Evolutionary conservation across 1,139 yeast species (phyloP), one percentile per base, ranked within the genome.

Genomic region (Diutina pseudorugosa): DNA sequence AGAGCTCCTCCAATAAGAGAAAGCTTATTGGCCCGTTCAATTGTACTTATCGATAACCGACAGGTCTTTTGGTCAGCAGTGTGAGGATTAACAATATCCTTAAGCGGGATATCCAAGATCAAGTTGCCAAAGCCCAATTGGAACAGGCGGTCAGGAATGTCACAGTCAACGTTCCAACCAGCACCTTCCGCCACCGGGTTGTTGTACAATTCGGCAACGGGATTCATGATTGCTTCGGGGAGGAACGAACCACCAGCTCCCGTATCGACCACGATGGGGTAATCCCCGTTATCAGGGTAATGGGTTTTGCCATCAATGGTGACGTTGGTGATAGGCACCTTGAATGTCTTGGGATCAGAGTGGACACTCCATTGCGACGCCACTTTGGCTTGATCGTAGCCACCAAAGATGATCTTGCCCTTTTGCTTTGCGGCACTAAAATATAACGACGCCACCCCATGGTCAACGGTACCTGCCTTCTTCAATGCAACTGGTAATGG

Each of bases 91-190:
- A 25, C 9, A 27, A 59, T 53, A 9, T 52, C 55, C 25, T 51
- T 21, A 11, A 50, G 45, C 1, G 60, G 57, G 27, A 57, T 57
- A 18, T 53, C 47, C 27, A 58, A 55, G 14, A 51, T 45, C 23
- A 53, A 52, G n/a, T 53, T 54, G 18, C 45, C 53, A 20, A 53
- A 33, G 21, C 23, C 14, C 25, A 51, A 7, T 36, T 43, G 42
- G 16, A 53, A 12, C 47, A 20, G 41, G n/a, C 41, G 12, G 41
- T 45, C 49, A 12, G 36, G 36, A 12, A 12, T 14, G 4, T 30
- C 2, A 30, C 36, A 30, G n/a, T 30, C 36, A 11, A 30, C 36
- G 6, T 30, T 14, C 12, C 12, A 30, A 9, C n/a, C n/a, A 11
- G n/a, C n/a, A 2, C 36, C 36, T 12, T 11, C n/a, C 11, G 14